Base-by-base conservation (phyloP, 352 stramenopile species). In the Aphanomyces euteiches region DNA sequence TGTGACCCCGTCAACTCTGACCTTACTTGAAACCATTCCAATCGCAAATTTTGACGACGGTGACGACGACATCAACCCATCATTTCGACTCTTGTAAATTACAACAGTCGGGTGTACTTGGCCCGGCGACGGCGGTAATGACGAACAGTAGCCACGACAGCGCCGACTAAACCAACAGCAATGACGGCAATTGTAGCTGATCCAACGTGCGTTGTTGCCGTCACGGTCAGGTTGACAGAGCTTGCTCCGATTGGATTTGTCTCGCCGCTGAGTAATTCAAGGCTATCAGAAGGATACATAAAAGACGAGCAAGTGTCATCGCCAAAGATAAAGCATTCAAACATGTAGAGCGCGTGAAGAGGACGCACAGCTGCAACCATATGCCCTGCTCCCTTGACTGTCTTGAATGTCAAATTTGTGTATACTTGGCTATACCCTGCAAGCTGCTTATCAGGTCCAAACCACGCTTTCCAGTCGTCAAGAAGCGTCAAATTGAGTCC, bases 381-480 rank as follows among this genome's bases (percentile, higher is more conserved):
- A 77, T 97, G 91, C 1, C 93, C 93, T 15, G 89, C 88, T 15
- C 90, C 92, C 68, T 96, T 93, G 73, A 98, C 92, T 0, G 92
- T 98, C 66, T 96, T 81, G 79, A 96, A 98, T 5, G 80, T 87
- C 15, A 97, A 60, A 4, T 84, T 87, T 1, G 96, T 74, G 74
- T 89, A 97, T 72, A 90, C 84, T 63, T 95, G 83, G 19, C 92
- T 78, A 74, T 96, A 92, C 15, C 91, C 91, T 7, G 81, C 91
- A 69, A 97, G 79, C 74, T 97, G 91, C 21, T 71, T 48, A 73
- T 90, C 85, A 0, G 83, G 82, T 19, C 83, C 83, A 57, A 90
- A 90, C 85, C 85, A 92, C 13, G 85, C 80, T 39, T 69, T 69
- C 85, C 85, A 92, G 63, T 85, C 85, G 54, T 81, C 77, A 0